phyloP scores from a whole-genome alignment of 495 filamentous ascomycete genomes.

The Zalerion maritima region DNA sequence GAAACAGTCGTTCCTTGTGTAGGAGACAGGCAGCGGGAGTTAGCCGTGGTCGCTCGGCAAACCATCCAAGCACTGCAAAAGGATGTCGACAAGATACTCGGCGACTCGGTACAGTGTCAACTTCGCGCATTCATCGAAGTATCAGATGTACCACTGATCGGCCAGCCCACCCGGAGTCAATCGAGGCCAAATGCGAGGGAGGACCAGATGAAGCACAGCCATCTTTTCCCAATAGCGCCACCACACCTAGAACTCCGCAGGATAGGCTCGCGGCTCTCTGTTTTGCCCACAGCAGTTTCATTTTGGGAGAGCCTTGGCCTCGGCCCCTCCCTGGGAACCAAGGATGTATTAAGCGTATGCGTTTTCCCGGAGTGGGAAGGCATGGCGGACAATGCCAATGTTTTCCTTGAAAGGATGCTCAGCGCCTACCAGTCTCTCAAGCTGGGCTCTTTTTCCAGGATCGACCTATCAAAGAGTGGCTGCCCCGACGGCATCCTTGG shows the following conservation, averaged over 20 bases:
- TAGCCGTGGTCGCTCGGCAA: slow-evolving; percentile 23
- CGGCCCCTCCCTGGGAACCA: slow-evolving; percentile 59
- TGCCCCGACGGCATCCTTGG: slow-evolving; percentile 49
- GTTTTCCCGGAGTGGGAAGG: slow-evolving; percentile 54
- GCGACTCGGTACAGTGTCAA: slow-evolving; percentile 20
- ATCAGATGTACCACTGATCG: slow-evolving; percentile 33
- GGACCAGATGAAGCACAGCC: slow-evolving; percentile 21
- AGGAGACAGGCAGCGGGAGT: slow-evolving; percentile 18
- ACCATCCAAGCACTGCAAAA: slow-evolving; percentile 24
- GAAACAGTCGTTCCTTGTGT: slow-evolving; percentile 8
- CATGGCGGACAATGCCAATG: slow-evolving; percentile 41
- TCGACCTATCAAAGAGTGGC: too few relatives aligned
- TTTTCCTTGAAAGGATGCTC: slow-evolving; percentile 57
- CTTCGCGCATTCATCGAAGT: slow-evolving; percentile 34
- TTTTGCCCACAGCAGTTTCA: slow-evolving; percentile 60
- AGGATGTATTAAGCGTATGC: slow-evolving; percentile 67
- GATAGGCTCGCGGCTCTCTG: slow-evolving; percentile 55
- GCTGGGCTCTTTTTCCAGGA: slow-evolving; percentile 54
- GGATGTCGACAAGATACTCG: slow-evolving; percentile 22
- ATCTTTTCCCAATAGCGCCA: slow-evolving; percentile 35
- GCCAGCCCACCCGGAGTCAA: slow-evolving; percentile 29
- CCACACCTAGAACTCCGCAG: slow-evolving; percentile 70
- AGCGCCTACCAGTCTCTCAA: slow-evolving; percentile 67
- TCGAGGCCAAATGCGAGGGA: slow-evolving; percentile 19
- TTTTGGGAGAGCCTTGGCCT: slow-evolving; percentile 92